phyloP scores from a whole-genome alignment of 768 basidiomycete species.

The Tubosaeta sp. region DNA sequence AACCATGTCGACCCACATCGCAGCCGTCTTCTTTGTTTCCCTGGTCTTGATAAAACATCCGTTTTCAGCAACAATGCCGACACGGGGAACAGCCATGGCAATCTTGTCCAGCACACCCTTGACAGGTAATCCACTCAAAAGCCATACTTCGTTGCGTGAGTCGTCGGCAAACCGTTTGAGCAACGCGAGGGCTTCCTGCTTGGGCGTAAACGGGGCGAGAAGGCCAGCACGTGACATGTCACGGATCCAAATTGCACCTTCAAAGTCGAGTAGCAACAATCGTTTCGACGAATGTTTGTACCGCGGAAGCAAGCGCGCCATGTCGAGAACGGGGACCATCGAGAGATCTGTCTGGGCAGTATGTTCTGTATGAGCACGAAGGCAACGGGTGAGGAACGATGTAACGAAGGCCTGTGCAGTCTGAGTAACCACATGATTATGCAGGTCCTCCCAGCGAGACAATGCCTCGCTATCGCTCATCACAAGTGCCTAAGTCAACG shows the following conservation, averaged over 20 bases:
- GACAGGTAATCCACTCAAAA: conserved; percentile 71
- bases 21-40: conserved; percentile 29
- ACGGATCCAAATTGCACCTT: conserved; percentile 72
- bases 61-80: conserved; percentile 87
- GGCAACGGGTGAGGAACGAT: conserved; percentile 69
- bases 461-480: conserved; percentile 72
- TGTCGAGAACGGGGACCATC: conserved; percentile 39
- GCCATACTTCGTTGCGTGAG: conserved; percentile 71
- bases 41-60: conserved; percentile 78
- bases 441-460: conserved; percentile 80
- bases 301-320: conserved; percentile 54
- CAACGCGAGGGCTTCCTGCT: conserved; percentile 39
- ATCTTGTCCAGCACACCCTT: conserved; percentile 61
- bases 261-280: conserved; percentile 71
- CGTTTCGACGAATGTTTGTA: conserved; percentile 64
- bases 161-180: conserved; percentile 60
- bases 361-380: conserved; percentile 73
- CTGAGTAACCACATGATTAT: conserved; percentile 81
- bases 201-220: conserved; percentile 38
- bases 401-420: conserved; percentile 82
- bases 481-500: conserved; percentile 48
- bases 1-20: conserved; percentile 75
- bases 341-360: conserved; percentile 28
- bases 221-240: conserved; percentile 49
- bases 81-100: conserved; percentile 52